Evolutionary conservation across 2,329 filamentous ascomycete genomes (phyloP).

Genomic region (Boeremia exigua): DNA sequence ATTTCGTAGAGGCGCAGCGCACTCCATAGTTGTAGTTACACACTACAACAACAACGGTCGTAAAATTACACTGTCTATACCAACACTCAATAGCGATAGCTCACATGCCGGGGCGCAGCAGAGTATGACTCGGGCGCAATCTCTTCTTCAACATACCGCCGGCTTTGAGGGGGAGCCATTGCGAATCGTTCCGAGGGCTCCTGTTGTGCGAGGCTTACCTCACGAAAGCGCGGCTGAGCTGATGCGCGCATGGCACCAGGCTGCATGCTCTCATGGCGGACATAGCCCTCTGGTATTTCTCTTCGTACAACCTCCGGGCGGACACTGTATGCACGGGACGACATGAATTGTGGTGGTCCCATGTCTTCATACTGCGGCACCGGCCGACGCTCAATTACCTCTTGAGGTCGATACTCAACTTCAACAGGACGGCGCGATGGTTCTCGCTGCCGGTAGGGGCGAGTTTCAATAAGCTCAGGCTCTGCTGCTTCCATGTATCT

Average conservation of each 20-base stretch:
- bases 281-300: constrained; percentile 44
- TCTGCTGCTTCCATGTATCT: constrained; percentile 67
- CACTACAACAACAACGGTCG: not conserved
- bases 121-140: constrained; percentile 36
- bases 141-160: constrained; percentile 53
- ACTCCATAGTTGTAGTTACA: not conserved
- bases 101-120: constrained; percentile 42
- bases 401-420: constrained; percentile 38
- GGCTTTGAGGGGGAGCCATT: constrained; percentile 34
- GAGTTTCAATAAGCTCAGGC: constrained; percentile 59
- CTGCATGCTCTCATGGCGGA: constrained; percentile 51
- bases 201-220: constrained; percentile 51
- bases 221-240: constrained; percentile 42
- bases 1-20: not conserved
- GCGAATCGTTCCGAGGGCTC: constrained; percentile 43
- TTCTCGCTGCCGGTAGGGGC: constrained; percentile 64
- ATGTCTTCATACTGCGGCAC: constrained; percentile 46
- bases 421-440: constrained; percentile 60
- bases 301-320: constrained; percentile 46
- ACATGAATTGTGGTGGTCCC: constrained; percentile 43
- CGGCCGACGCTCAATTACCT: constrained; percentile 35
- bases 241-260: constrained; percentile 44
- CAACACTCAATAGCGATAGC: constrained; percentile 42
- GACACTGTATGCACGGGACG: constrained; percentile 47
- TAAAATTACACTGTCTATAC: not conserved